phyloP scores from a whole-genome alignment of 2,329 filamentous ascomycete genomes.

The Scolecobasidium constrictum region DNA sequence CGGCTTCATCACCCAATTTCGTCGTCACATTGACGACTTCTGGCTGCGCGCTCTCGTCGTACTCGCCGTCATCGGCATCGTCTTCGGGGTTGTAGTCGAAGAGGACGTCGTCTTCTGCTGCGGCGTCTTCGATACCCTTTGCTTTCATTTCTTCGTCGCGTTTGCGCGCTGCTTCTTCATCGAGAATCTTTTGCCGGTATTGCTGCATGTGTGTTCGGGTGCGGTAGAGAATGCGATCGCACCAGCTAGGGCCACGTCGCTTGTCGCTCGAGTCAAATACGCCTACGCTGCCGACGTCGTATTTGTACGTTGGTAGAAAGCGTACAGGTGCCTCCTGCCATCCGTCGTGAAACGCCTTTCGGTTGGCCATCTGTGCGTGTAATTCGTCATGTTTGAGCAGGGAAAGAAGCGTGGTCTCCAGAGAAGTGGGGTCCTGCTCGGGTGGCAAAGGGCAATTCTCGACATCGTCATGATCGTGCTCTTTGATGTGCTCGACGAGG shows the following conservation, averaged over 20 bases:
- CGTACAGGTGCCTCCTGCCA: conserved; percentile 83
- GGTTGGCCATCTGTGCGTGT: conserved; percentile 56
- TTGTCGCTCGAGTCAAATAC: conserved; percentile 96
- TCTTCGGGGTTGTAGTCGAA: conserved; percentile 72
- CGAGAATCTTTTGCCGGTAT: conserved; percentile 51
- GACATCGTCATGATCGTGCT: conserved; percentile 24
- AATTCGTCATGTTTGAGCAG: conserved; percentile 87
- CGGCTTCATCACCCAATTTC: conserved; percentile 47
- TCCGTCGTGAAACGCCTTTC: conserved; percentile 80
- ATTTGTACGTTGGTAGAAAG: conserved; percentile 95
- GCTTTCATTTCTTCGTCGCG: conserved; percentile 79
- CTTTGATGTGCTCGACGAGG: conserved; percentile 14
- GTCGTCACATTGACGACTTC: conserved; percentile 41
- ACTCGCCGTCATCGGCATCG: conserved; percentile 61
- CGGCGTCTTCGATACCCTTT: conserved; percentile 59
- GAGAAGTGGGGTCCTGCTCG: conserved; percentile 66
- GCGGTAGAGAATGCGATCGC: conserved; percentile 82
- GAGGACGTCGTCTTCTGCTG: conserved; percentile 62
- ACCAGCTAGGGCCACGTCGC: conserved; percentile 87
- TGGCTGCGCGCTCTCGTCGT: conserved; percentile 36
- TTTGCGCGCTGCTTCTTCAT: conserved; percentile 56
- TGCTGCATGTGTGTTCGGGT: conserved; percentile 59
- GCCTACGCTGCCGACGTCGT: conserved; percentile 86
- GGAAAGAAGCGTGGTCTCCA: conserved; percentile 81
- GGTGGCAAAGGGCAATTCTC: conserved; percentile 14